Evolutionary conservation across 2,329 filamentous ascomycete genomes (phyloP).

Genomic region (Xenoacremonium recifei): DNA sequence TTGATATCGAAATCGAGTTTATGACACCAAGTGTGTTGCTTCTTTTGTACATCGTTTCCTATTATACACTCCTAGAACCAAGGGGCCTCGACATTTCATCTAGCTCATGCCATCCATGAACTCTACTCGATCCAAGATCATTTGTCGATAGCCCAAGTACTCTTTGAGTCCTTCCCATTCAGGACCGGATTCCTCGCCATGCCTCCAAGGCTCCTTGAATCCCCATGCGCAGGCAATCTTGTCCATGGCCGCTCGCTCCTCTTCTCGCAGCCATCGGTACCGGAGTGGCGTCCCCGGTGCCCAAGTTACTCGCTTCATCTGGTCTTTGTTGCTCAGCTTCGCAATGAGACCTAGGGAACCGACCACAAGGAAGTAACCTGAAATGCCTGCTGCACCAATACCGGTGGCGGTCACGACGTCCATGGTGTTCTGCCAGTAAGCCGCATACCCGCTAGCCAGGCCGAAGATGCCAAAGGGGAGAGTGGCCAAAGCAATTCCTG

Average conservation of each 20-base stretch:
- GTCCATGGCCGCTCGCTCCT: constrained; percentile 85
- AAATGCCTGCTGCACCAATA: constrained; percentile 75
- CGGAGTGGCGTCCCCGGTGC: constrained; percentile 75
- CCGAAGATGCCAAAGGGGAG: constrained; percentile 69
- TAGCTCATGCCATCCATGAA: constrained; percentile 84
- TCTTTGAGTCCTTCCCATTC: constrained; percentile 88
- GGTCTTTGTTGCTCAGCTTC: constrained; percentile 84
- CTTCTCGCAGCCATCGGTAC: constrained; percentile 83
- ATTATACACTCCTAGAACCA: constrained; percentile 17
- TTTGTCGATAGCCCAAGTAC: constrained; percentile 77
- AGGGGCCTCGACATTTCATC: no score
- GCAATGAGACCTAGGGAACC: constrained; percentile 81
- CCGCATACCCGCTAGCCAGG: constrained; percentile 54
- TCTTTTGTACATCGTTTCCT: constrained; percentile 17
- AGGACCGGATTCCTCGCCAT: constrained; percentile 85
- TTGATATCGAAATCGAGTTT: no score
- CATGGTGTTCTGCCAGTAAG: constrained; percentile 63
- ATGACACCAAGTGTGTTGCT: neutral
- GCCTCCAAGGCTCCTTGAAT: constrained; percentile 75
- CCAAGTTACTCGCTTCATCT: constrained; percentile 95
- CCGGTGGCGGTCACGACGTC: constrained; percentile 71
- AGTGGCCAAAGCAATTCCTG: constrained; percentile 53
- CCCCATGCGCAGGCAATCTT: constrained; percentile 87
- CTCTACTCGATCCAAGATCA: constrained; percentile 86
- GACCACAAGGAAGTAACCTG: constrained; percentile 81